Conservation (phyloP, 2,329 filamentous ascomycete genomes). For the Diplocarpon mali region DNA sequence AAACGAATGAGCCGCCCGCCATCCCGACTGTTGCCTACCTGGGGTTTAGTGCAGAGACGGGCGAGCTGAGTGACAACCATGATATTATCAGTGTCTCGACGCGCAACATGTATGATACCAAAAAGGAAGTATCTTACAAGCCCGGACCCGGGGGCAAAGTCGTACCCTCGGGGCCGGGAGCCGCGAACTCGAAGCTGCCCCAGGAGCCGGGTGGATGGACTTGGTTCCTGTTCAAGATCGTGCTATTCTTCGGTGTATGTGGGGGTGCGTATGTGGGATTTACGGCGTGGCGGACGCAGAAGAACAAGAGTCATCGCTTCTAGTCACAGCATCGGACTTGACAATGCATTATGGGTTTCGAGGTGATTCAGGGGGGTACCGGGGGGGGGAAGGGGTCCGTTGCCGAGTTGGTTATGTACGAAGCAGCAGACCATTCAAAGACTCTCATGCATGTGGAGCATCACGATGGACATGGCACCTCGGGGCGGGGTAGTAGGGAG, state of each 20-base stretch:
- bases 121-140: conserved; percentile 46
- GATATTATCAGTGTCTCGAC: conserved; percentile 83
- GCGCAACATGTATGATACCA: conserved; percentile 74
- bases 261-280: conserved; percentile 76
- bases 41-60: conserved; percentile 78
- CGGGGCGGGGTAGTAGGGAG: too few relatives aligned
- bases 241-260: conserved; percentile 60
- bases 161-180: conserved; percentile 15
- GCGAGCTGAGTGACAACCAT: conserved; percentile 94
- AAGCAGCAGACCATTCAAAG: background rate
- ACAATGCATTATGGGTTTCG: background rate
- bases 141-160: conserved; percentile 10
- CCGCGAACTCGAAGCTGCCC: conserved; percentile 4
- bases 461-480: too few relatives aligned
- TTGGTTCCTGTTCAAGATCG: conserved; percentile 71
- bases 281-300: conserved; percentile 60
- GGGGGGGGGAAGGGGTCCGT: background rate
- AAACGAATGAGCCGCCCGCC: conserved; percentile 55
- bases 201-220: conserved; percentile 39
- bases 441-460: background rate
- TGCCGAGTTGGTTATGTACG: background rate
- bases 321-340: conserved; percentile 8
- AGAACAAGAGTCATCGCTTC: conserved; percentile 26
- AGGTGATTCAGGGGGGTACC: background rate
- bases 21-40: conserved; percentile 70